Conservation (phyloP, 73 alveolate species). For the Tetrahymena malaccensis region DNA sequence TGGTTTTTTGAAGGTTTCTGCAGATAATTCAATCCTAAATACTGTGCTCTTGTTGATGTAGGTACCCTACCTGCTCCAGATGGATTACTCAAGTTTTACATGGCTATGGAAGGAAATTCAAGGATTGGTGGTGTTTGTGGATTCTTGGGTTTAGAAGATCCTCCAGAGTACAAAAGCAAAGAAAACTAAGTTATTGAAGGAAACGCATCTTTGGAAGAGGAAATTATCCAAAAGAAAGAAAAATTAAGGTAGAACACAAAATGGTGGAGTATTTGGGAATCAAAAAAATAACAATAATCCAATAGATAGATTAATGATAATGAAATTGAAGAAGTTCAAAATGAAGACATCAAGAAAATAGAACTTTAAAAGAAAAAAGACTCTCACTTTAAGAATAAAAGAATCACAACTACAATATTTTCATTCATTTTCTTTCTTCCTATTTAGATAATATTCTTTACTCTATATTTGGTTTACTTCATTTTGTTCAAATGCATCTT, state of each 20-base stretch:
- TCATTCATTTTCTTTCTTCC: background rate
- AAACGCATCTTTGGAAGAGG: background rate
- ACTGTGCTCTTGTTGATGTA: slow-evolving; percentile 30
- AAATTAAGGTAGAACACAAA: background rate
- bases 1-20: slow-evolving; percentile 52
- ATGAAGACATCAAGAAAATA: background rate
- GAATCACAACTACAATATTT: background rate
- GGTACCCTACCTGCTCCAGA: slow-evolving; percentile 37
- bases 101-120: slow-evolving; percentile 32
- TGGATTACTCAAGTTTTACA: slow-evolving; percentile 4
- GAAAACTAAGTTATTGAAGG: background rate
- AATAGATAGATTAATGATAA: background rate
- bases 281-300: background rate
- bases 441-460: background rate
- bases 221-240: background rate
- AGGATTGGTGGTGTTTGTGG: slow-evolving; percentile 46
- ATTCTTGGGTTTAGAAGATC: slow-evolving; percentile 20
- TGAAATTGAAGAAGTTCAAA: background rate
- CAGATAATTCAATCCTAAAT: slow-evolving; percentile 23
- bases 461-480: background rate
- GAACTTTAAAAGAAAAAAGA: background rate
- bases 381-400: background rate
- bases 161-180: background rate
- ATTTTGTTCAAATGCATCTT: background rate
- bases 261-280: background rate